These are phyloP conservation scores for Alternaria sp. DNA, from an alignment of 2,329 filamentous ascomycete genomes.

Conservation along the genomic window DNA sequence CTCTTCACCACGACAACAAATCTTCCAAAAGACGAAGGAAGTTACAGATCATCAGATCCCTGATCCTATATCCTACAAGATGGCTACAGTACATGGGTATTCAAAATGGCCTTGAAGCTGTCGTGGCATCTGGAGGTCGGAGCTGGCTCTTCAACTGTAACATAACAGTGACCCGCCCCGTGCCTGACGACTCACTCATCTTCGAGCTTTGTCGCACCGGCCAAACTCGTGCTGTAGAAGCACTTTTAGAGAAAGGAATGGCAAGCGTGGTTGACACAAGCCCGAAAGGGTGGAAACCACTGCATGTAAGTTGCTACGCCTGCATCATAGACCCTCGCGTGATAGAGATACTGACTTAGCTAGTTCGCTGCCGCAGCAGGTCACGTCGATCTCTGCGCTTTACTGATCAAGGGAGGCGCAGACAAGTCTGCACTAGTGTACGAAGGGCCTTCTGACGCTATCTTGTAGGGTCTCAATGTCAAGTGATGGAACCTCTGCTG, in stretches of 20 bases:
- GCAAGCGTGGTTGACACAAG: slow-evolving; percentile 26
- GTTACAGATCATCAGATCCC: neutral
- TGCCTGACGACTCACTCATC: slow-evolving; percentile 22
- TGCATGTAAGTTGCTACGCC: neutral
- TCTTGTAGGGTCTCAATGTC: neutral
- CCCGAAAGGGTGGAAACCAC: neutral
- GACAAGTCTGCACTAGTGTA: slow-evolving; percentile 26
- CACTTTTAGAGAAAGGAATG: slow-evolving; percentile 14
- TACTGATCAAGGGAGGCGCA: slow-evolving; percentile 21
- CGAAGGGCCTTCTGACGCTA: slow-evolving; percentile 20
- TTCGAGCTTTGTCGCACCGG: slow-evolving; percentile 23
- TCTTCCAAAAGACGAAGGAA: neutral
- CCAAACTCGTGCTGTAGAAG: slow-evolving; percentile 21
- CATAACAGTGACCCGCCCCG: slow-evolving; percentile 8
- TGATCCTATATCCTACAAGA: slow-evolving; percentile 1
- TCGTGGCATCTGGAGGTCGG: slow-evolving; percentile 11
- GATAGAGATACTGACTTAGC: neutral
- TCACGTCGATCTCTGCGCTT: slow-evolving; percentile 18
- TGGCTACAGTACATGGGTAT: slow-evolving; percentile 19
- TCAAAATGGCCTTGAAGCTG: slow-evolving; percentile 16
- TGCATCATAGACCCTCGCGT: too few relatives aligned
- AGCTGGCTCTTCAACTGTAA: slow-evolving; percentile 23
- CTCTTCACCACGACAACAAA: neutral
- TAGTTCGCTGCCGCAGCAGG: slow-evolving; percentile 24
- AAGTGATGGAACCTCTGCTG: neutral